Evolutionary conservation across 2,329 filamentous ascomycete species (phyloP).

Genomic region (Helotiales sp.): DNA sequence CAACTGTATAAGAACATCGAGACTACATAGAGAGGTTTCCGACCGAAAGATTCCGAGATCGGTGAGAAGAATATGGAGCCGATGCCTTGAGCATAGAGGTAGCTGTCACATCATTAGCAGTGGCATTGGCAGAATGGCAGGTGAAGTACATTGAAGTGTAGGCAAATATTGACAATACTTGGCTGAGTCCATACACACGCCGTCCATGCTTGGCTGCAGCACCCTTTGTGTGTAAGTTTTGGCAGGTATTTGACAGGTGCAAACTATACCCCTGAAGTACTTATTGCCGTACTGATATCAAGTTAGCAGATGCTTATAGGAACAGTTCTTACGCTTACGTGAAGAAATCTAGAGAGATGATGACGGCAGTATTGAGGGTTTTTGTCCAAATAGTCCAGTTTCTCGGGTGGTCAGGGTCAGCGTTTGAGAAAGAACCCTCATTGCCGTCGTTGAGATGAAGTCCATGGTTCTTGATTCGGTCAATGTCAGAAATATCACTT

Average conservation of each 20-base stretch:
- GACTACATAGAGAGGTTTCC: constrained; percentile 36
- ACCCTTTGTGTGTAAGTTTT: background rate
- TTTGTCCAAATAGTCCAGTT: background rate
- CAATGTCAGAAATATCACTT: background rate
- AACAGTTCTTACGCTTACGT: constrained; percentile 9
- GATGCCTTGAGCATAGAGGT: constrained; percentile 39
- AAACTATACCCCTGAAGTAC: background rate
- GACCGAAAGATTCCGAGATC: constrained; percentile 37
- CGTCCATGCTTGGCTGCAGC: background rate
- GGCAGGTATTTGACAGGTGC: background rate
- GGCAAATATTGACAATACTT: background rate
- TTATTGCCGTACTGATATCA: background rate
- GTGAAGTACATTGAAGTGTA: background rate
- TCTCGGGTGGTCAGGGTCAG: background rate
- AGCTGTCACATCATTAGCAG: constrained; percentile 23
- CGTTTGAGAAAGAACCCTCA: background rate
- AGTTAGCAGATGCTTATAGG: background rate
- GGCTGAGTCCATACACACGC: background rate
- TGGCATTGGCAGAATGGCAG: background rate
- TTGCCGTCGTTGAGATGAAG: background rate
- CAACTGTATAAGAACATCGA: constrained; percentile 35
- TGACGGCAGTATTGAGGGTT: background rate
- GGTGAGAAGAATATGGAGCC: constrained; percentile 40
- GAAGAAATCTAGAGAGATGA: constrained; percentile 7
- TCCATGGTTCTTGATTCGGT: background rate